phyloP scores from a whole-genome alignment of 345 rosid species.

The Melaleuca quinquenervia region DNA sequence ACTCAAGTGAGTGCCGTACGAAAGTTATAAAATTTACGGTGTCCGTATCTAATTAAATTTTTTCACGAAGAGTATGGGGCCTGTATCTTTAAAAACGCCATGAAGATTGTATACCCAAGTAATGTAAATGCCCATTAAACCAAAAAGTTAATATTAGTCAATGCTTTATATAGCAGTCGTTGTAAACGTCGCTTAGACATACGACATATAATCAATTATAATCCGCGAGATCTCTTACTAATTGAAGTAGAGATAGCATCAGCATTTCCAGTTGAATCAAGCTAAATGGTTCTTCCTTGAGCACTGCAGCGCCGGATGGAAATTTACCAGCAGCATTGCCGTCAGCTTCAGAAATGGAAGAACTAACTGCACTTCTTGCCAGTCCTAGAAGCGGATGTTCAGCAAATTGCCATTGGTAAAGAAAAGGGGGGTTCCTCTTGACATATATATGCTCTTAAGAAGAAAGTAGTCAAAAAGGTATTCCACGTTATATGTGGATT shows the following conservation, averaged over 20 bases:
- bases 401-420: not conserved
- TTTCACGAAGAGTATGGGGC: accelerated
- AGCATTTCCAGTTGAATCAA: slow-evolving; percentile 1
- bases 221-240: slow-evolving; percentile 15
- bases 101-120: not conserved
- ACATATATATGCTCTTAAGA: not conserved
- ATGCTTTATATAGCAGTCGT: not conserved
- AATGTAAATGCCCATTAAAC: not conserved
- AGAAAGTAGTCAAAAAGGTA: not conserved
- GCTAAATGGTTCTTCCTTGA: not conserved
- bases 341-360: not conserved
- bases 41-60: not conserved
- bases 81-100: not conserved
- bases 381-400: not conserved
- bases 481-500: not conserved
- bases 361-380: not conserved
- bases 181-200: not conserved
- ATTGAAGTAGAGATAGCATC: slow-evolving; percentile 33
- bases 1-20: too few relatives aligned
- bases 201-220: too few relatives aligned
- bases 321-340: not conserved
- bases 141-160: not conserved
- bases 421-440: not conserved
- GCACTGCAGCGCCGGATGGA: not conserved
- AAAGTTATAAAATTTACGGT: too few relatives aligned